Percentiles rank a stretch among this genome's conserved stretches.
phyloP scores from a whole-genome alignment of 495 filamentous ascomycete species.

The Trichoderma orchidacearum region DNA sequence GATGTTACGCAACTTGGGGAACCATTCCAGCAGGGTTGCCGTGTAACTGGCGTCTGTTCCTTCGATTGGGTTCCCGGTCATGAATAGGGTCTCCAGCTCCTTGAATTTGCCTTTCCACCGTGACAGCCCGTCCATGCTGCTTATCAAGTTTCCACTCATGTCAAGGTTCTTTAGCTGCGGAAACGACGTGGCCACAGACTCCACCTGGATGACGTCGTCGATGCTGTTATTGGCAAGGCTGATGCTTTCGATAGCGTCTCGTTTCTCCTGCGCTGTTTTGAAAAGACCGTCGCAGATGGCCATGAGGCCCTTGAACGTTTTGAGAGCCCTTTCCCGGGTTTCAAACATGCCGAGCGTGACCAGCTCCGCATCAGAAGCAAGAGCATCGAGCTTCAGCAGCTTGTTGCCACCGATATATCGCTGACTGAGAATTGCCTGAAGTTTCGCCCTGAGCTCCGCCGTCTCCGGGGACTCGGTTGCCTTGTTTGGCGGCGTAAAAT shows the following conservation, averaged over 20 bases:
- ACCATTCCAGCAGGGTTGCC: conserved; percentile 66
- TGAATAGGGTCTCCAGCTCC: conserved; percentile 60
- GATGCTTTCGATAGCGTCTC: conserved; percentile 61
- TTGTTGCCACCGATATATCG: conserved; percentile 60
- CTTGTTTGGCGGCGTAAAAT: neutral
- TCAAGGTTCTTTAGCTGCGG: conserved; percentile 61
- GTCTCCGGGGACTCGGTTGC: conserved; percentile 22
- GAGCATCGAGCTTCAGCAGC: conserved; percentile 64
- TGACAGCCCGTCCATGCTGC: conserved; percentile 24
- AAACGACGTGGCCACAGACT: conserved; percentile 57
- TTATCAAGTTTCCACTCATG: conserved; percentile 48
- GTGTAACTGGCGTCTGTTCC: conserved; percentile 45
- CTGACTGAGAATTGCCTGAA: conserved; percentile 44
- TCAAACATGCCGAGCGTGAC: conserved; percentile 63
- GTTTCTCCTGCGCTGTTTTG: conserved; percentile 46
- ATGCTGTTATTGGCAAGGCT: conserved; percentile 68
- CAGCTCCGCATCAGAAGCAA: conserved; percentile 55
- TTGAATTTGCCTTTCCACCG: conserved; percentile 69
- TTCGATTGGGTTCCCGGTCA: conserved; percentile 64
- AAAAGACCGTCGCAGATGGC: conserved; percentile 62
- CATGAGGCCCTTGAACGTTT: conserved; percentile 85
- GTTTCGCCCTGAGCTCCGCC: conserved; percentile 25
- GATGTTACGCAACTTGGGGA: conserved; percentile 58
- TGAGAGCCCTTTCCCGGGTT: conserved; percentile 53
- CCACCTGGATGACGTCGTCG: conserved; percentile 51